Base-by-base conservation (phyloP, 148 eudicot genomes). In the Gaultheria prostrata region DNA sequence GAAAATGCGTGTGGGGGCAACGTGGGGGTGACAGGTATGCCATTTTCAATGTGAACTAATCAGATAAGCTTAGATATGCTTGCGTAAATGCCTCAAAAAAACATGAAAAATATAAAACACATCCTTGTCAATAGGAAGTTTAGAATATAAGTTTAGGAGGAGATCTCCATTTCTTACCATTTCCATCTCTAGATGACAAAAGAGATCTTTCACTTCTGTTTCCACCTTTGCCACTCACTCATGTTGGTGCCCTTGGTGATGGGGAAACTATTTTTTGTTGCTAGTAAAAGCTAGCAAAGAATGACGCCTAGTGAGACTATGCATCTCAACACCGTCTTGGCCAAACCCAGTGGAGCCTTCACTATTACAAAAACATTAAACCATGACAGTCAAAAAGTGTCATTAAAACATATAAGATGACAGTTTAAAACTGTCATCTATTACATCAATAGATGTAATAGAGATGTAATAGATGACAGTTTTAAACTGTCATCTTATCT, bases 211-310 rank as follows among this genome's bases (percentile, higher is more conserved):
- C 91, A 80, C 75, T 83, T 85, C 82, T 87, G 80, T 59, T 90
- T 70, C 90, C 92, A 5, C 88, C 81, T 84, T 91, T 91, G 80
- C 88, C 89, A 73, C 89, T 83, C 28, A 84, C 88, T 82, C 88
- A 87, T 70, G 85, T 57, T 59, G 91, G 80, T n/a, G 89, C 86
- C 87, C 91, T 84, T 56, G 92, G 93, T 59, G 91, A 91, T 8
- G 76, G 84, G 54, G 91, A 90, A 76, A n/a, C n/a, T n/a, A n/a
- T n/a, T n/a, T n/a, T n/a, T n/a, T n/a, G n/a, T n/a, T n/a, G n/a
- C n/a, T n/a, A n/a, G n/a, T n/a, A n/a, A n/a, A n/a, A n/a, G n/a
- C n/a, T n/a, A n/a, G n/a, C n/a, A n/a, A n/a, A n/a, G n/a, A n/a
- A n/a, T n/a, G n/a, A n/a, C n/a, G n/a, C n/a, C n/a, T n/a, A n/a